Conservation (phyloP, 176 grass and related monocot species). For the Zizania latifolia region DNA sequence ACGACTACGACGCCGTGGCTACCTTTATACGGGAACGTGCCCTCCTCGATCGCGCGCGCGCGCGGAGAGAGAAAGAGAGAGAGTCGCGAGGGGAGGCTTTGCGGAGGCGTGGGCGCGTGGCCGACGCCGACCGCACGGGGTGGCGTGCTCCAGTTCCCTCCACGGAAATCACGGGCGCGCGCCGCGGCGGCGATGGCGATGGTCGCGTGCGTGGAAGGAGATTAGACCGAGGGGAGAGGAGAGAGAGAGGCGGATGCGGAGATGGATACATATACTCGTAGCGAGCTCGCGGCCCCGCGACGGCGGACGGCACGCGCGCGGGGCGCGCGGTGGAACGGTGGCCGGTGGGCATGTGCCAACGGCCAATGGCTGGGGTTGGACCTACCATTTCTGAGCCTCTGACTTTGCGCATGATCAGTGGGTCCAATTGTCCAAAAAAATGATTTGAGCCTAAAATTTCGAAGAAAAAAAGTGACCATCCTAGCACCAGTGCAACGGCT, state of each 20-base stretch:
- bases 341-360: no score
- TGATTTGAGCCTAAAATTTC: no score
- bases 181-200: neutral
- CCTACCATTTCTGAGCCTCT: no score
- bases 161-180: neutral
- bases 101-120: no score
- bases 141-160: neutral
- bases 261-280: no score
- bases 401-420: no score
- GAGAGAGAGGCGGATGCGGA: neutral
- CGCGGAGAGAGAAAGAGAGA: no score
- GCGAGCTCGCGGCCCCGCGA: neutral
- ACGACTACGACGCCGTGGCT: neutral
- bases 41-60: no score
- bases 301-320: neutral
- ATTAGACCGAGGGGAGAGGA: neutral
- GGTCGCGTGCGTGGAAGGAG: neutral
- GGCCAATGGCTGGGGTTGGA: no score
- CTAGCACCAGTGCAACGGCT: neutral
- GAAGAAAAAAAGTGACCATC: no score
- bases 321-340: neutral
- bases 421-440: no score
- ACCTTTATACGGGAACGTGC: neutral
- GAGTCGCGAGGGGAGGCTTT: no score
- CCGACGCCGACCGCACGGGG: neutral